Base-by-base conservation (phyloP, 352 stramenopile genomes). In the Halophytophthora polymorphica region DNA sequence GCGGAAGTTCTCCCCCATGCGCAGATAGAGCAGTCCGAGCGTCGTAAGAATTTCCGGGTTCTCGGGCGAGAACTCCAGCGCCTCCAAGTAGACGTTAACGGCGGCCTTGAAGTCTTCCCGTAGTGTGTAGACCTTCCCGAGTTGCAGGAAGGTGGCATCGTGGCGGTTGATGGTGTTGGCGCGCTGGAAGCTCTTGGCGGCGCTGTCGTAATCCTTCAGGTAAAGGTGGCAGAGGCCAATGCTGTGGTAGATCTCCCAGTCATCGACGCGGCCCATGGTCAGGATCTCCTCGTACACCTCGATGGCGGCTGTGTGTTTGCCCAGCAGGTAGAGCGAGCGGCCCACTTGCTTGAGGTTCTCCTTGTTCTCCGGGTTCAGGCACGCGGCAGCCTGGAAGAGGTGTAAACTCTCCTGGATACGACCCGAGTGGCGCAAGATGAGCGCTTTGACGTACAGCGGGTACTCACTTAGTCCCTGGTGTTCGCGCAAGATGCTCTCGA, bases 211-310 rank as follows among this genome's bases (percentile, higher is more conserved):
- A 53, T 97, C 74, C 66, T 97, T 96, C 10, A 97, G 57, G 55
- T 95, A 96, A 69, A 95, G 86, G 66, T 92, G 81, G 64, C 90
- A 97, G 6, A 97, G 68, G 2, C 90, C 90, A 40, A 96, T 94
- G 61, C 89, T 96, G 58, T 96, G 83, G 52, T 88, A 93, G 49
- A 98, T 90, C 61, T 97, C 88, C 90, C 92, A 97, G 72, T 97
- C 90, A 44, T 97, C 89, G 22, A 72, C 52, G 15, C 71, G 73
- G 0, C 73, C 65, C 66, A 90, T 79, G 38, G 88, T 84, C 43
- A 94, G 53, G 48, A 93, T 92, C 68, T 96, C 85, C 45, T 96
- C 82, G 61, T 95, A 97, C 39, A 96, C 88, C 58, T 95, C 90
- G 53, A 97, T 86, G 14, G 90, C 89, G 4, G 81, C 81, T 18